Evolutionary conservation across 2,329 filamentous ascomycete species (phyloP).

Genomic region (Xylaria sp.): DNA sequence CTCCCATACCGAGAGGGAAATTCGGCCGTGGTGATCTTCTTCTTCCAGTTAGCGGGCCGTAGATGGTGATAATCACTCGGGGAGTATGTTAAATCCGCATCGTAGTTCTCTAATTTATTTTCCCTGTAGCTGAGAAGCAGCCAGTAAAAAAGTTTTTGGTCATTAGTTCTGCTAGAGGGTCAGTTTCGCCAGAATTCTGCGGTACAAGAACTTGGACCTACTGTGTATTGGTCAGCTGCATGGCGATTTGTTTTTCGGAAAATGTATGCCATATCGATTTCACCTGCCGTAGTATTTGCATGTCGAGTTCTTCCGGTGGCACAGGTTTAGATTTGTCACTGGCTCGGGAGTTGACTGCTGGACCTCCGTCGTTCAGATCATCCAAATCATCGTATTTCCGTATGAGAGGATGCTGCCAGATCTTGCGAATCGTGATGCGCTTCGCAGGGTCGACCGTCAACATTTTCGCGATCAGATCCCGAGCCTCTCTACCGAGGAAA

Average conservation of each 20-base stretch:
- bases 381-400: conserved; percentile 84
- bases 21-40: conserved; percentile 70
- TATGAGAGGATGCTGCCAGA: conserved; percentile 90
- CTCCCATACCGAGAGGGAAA: conserved; percentile 63
- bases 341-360: conserved; percentile 64
- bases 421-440: conserved; percentile 81
- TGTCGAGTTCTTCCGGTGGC: conserved; percentile 76
- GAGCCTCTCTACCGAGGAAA: conserved; percentile 73
- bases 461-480: conserved; percentile 82
- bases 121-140: conserved; percentile 85
- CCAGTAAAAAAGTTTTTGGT: conserved; percentile 94
- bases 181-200: conserved; percentile 34
- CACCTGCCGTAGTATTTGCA: conserved; percentile 84
- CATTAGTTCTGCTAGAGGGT: conserved; percentile 72
- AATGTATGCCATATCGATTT: conserved; percentile 92
- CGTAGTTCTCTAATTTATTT: conserved; percentile 88
- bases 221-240: conserved; percentile 73
- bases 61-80: conserved; percentile 92
- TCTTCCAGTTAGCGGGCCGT: conserved; percentile 66
- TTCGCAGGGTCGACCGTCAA: conserved; percentile 80
- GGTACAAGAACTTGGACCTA: conserved; percentile 55
- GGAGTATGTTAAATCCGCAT: conserved; percentile 82
- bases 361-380: conserved; percentile 67
- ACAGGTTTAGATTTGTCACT: conserved; percentile 67
- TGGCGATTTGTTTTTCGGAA: conserved; percentile 75